These are phyloP conservation scores for Prunus campanulata DNA, from an alignment of 306 rosid genomes.

Conservation along the genomic window DNA sequence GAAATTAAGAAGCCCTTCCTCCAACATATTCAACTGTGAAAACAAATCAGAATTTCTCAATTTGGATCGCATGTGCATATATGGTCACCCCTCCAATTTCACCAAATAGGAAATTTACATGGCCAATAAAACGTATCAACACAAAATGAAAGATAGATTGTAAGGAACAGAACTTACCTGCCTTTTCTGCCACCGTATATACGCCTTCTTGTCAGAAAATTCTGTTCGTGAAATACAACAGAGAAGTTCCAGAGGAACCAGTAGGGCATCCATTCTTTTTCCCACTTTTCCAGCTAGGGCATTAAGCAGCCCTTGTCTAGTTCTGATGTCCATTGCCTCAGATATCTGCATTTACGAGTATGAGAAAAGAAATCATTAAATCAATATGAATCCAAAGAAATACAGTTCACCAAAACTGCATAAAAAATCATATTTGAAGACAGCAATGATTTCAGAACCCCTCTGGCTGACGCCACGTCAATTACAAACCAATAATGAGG, in stretches of 20 bases:
- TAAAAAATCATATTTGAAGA: neutral
- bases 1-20: conserved; percentile 93
- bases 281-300: conserved; percentile 92
- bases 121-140: neutral
- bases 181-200: conserved; percentile 94
- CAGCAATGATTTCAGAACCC: neutral
- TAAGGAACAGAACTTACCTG: conserved; percentile 60
- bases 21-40: conserved; percentile 77
- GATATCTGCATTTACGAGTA: conserved; percentile 63
- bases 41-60: conserved; percentile 23
- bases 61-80: conserved; percentile 6
- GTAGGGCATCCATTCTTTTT: conserved; percentile 90
- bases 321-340: conserved; percentile 82
- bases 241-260: conserved; percentile 89
- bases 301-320: conserved; percentile 91
- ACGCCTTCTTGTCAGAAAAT: conserved; percentile 97
- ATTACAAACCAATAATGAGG: neutral
- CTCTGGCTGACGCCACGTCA: neutral
- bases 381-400: conserved; percentile 1
- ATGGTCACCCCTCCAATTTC: conserved; percentile 21
- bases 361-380: neutral
- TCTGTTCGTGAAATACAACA: conserved; percentile 86
- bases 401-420: neutral
- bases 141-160: conserved; percentile 3
- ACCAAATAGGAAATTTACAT: conserved; percentile 24